phyloP scores from a whole-genome alignment of 257 asterid genomes.

The Lithospermum erythrorhizon region DNA sequence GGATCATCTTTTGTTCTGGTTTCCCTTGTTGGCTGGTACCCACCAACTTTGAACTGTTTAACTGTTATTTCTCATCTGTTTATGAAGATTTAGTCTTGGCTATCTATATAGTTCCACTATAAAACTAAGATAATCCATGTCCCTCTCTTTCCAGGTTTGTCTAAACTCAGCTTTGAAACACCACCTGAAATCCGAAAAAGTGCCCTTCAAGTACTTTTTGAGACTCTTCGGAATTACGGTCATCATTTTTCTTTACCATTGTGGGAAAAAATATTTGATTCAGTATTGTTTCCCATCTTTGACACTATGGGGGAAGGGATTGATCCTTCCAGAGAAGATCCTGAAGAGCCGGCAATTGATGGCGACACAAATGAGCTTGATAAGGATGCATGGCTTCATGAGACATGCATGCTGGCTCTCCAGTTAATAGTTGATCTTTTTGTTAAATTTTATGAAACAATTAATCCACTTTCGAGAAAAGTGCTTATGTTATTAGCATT shows the following conservation, averaged over 20 bases:
- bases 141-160: constrained; percentile 51
- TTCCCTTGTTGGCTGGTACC: constrained; percentile 94
- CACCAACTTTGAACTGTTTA: constrained; percentile 1
- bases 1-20: constrained; percentile 93
- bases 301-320: constrained; percentile 85
- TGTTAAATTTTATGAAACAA: constrained; percentile 83
- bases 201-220: constrained; percentile 89
- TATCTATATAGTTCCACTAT: not conserved
- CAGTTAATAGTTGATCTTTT: constrained; percentile 97
- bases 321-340: constrained; percentile 69
- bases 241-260: constrained; percentile 81
- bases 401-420: constrained; percentile 94
- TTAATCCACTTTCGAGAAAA: constrained; percentile 81
- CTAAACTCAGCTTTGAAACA: constrained; percentile 96
- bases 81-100: too few species aligned
- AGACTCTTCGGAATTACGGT: constrained; percentile 86
- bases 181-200: constrained; percentile 90
- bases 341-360: constrained; percentile 33
- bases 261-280: constrained; percentile 98
- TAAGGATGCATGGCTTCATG: constrained; percentile 96
- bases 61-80: too few species aligned
- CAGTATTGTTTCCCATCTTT: constrained; percentile 87
- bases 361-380: constrained; percentile 62
- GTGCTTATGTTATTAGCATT: constrained; percentile 72
- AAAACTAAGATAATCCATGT: constrained; percentile 6